A percentile compares a stretch with the other conserved stretches of the same genome.
Conservation (phyloP, 2,329 filamentous ascomycete species). For the Talaromyces albobiverticillius region DNA sequence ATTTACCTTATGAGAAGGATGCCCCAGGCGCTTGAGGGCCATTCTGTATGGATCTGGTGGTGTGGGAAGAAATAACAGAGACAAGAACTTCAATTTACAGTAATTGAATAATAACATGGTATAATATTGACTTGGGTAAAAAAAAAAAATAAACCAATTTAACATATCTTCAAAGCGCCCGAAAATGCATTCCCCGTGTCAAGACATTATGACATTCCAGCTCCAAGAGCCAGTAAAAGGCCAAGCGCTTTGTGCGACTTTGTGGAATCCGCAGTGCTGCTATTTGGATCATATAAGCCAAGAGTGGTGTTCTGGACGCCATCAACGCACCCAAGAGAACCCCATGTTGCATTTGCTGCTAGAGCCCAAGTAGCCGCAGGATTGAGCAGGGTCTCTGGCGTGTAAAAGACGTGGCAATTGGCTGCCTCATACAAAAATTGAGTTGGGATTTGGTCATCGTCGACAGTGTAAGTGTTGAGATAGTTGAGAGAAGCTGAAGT, state of each 20-base stretch:
- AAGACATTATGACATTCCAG: background rate
- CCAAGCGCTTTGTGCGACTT: background rate
- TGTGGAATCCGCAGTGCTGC: background rate
- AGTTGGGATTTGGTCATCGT: conserved; percentile 40
- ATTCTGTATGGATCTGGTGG: no score
- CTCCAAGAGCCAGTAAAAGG: background rate
- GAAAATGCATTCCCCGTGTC: no score
- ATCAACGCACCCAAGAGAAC: background rate
- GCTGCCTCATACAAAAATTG: conserved; percentile 60
- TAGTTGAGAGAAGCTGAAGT: conserved; percentile 31
- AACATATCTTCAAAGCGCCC: no score
- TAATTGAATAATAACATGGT: no score
- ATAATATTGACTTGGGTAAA: no score
- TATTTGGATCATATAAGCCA: background rate
- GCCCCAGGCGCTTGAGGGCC: no score
- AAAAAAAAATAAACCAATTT: no score
- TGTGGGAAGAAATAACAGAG: no score
- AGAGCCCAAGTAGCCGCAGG: conserved; percentile 50
- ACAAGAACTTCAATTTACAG: no score
- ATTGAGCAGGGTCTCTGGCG: conserved; percentile 49
- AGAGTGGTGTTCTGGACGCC: background rate
- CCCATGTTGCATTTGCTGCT: conserved; percentile 27
- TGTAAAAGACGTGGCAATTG: conserved; percentile 58
- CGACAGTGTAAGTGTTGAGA: conserved; percentile 38
- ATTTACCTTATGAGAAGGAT: no score